Evolutionary conservation across 2,329 filamentous ascomycete species (phyloP), one percentile per base, ranked within the genome.

Genomic region (Salinomyces thailandicus): DNA sequence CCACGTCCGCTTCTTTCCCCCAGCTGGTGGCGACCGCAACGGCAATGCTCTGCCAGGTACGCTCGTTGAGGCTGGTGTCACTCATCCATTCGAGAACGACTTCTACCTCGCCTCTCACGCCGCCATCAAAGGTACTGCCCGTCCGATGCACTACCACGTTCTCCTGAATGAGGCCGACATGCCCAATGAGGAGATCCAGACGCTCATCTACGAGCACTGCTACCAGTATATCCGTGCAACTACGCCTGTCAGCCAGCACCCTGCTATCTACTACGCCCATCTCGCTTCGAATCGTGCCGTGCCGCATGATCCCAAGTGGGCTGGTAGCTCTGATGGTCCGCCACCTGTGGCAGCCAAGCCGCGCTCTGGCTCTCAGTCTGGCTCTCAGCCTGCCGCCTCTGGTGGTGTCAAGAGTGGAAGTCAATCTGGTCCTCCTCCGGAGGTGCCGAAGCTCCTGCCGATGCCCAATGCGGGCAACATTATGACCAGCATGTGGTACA

Each of bases 191-290:
- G 71, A 79, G 2, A 67, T 98, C 0, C 83, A 94, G 52, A 79
- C 79, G 38, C 81, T 96, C 73, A 81, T 96, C 15, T 96, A 96
- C 51, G 81, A 94, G 48, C 86, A 95, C 45, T 93, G 81, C 30
- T 98, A 94, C 60, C 85, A 93, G 38, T 98, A 94, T 54, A 79
- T 81, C 37, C 77, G 91, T 12, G 91, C 87, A 0, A 96, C 87
- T 0, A 96, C 89, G 0, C 85, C 91, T 0, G 87, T 98, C 0
- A 95, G 87, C 0, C 62, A 91, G 0, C 83, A 73, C 47, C 91
- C 91, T 0, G 86, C 91, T 0, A 81, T 96, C 0, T 98, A 98
- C 69, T 98, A 98, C 50, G 86, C 93, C 0, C 91, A 98, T 61
- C 63, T 98, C 45, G 86, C 87, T 20, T 81, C 85, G 6, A 76